Base-by-base conservation (phyloP, 257 asterid species). In the Solanum pennellii region DNA sequence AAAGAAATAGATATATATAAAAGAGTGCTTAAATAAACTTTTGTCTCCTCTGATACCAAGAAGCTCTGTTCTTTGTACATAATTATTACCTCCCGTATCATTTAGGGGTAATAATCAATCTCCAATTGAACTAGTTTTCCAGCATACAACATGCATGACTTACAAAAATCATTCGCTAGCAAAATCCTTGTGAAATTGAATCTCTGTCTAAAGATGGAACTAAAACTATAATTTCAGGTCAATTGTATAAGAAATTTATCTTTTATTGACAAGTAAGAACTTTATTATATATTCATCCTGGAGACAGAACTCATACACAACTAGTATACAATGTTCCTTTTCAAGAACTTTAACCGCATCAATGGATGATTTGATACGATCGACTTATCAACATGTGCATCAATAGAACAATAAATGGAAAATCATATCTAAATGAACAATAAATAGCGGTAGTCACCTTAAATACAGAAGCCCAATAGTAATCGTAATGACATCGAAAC, bases 381-480 rank as follows among this genome's bases (percentile, higher is more conserved):
- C 20, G 49, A 80, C 29, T 47, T 49, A 80, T 80, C 69, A 80
- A 80, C 42, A 47, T 29, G 29, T 49, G 45, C 60, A 49, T 21
- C 60, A 49, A 52, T 14, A 86, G 87, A 82, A 87, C 74, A 10
- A 18, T 27, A 42, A 69, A 37, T 23, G 83, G 31, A 42, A 76
- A 83, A 85, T 23, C 72, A 5, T 31, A 42, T 76, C 60, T 56
- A 75, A 86, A 66, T 79, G 56, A 31, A 75, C 86, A 75, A 89
- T 35, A 60, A 27, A 37, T 18, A 83, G 33, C 86, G 82, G 87
- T 84, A 74, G 87, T 89, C 89, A 97, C 99, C 99, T 97, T 91
- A 90, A 97, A 95, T 21, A 97, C 95, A 88, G 99, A 95, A 86
- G 99, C 98, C 99, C 99, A 97, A 59, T 97, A 97, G 92, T 97